Evolutionary conservation across 768 basidiomycete species (phyloP).

Genomic region (Russula lepida): DNA sequence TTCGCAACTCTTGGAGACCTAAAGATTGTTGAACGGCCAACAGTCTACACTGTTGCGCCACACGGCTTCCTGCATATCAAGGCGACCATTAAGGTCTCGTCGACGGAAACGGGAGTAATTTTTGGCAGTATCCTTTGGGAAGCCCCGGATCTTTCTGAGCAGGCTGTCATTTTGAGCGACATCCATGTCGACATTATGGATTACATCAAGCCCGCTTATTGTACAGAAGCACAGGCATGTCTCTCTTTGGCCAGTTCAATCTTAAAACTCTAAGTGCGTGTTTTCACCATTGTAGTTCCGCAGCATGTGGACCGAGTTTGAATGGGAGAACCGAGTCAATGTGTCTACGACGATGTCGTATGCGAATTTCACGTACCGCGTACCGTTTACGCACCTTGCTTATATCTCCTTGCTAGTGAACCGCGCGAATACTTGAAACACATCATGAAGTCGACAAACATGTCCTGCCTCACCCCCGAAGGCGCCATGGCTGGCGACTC

Average conservation of each 20-base stretch:
- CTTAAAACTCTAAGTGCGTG: background rate
- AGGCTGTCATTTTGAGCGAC: slow-evolving; percentile 91
- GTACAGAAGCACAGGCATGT: slow-evolving; percentile 84
- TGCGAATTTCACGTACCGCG: slow-evolving; percentile 27
- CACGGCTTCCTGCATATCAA: slow-evolving; percentile 99
- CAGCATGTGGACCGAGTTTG: slow-evolving; percentile 99
- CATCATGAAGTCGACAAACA: slow-evolving; percentile 95
- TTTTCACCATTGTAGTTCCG: slow-evolving; percentile 54
- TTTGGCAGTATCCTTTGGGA: slow-evolving; percentile 98
- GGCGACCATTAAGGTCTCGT: slow-evolving; percentile 96
- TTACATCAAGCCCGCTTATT: slow-evolving; percentile 94
- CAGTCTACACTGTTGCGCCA: slow-evolving; percentile 87
- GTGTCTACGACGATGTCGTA: slow-evolving; percentile 77
- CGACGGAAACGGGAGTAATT: slow-evolving; percentile 97
- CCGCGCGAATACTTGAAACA: slow-evolving; percentile 87
- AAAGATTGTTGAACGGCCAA: slow-evolving; percentile 93
- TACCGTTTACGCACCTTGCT: background rate
- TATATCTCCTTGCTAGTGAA: slow-evolving; percentile 38
- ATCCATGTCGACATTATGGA: slow-evolving; percentile 99
- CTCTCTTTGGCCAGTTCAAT: background rate
- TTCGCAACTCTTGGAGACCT: slow-evolving; percentile 96
- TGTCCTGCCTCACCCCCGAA: slow-evolving; percentile 92
- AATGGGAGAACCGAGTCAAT: slow-evolving; percentile 99
- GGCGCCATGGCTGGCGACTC: slow-evolving; percentile 87
- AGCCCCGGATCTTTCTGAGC: slow-evolving; percentile 77